Percentiles rank a stretch among this genome's conserved stretches.
Conservation (phyloP, 2,329 filamentous ascomycete genomes). For the Phaeoacremonium minimum region DNA sequence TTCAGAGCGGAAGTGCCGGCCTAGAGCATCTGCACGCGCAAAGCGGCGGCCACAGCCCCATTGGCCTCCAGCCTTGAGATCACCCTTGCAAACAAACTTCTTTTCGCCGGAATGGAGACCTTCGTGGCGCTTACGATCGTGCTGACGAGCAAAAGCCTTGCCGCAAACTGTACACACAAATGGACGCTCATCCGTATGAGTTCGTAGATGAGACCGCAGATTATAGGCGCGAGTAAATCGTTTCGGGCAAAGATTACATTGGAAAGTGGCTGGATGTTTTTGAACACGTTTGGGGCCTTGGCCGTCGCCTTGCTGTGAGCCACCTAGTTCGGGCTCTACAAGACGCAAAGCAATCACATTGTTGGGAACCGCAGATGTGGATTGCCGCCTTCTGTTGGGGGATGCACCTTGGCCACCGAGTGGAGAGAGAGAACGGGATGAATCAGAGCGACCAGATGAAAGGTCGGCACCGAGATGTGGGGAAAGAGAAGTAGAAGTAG, state of each 20-base stretch:
- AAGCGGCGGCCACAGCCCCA: constrained; percentile 96
- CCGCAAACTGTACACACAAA: constrained; percentile 97
- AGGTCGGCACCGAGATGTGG: constrained; percentile 44
- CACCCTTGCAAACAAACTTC: constrained; percentile 95
- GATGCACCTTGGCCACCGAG: constrained; percentile 48
- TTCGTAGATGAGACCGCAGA: constrained; percentile 87
- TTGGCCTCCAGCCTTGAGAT: constrained; percentile 73
- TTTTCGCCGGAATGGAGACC: constrained; percentile 95
- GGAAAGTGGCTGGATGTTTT: constrained; percentile 96
- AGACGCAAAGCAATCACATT: constrained; percentile 80
- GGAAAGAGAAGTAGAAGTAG: constrained; percentile 38
- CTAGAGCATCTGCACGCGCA: constrained; percentile 89
- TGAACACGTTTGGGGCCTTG: constrained; percentile 74
- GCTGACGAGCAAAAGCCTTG: constrained; percentile 95
- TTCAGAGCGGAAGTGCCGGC: constrained; percentile 91
- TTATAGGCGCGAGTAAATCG: constrained; percentile 97
- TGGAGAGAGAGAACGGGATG: constrained; percentile 55
- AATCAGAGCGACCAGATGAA: constrained; percentile 34
- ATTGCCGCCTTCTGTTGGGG: constrained; percentile 51
- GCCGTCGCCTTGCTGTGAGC: constrained; percentile 50
- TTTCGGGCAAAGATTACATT: constrained; percentile 90
- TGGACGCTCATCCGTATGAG: constrained; percentile 93
- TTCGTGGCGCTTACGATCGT: constrained; percentile 96
- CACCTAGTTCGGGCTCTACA: constrained; percentile 81
- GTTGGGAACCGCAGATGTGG: constrained; percentile 58